Conservation (phyloP, 2,329 filamentous ascomycete species). For the Neocucurbitaria cava region DNA sequence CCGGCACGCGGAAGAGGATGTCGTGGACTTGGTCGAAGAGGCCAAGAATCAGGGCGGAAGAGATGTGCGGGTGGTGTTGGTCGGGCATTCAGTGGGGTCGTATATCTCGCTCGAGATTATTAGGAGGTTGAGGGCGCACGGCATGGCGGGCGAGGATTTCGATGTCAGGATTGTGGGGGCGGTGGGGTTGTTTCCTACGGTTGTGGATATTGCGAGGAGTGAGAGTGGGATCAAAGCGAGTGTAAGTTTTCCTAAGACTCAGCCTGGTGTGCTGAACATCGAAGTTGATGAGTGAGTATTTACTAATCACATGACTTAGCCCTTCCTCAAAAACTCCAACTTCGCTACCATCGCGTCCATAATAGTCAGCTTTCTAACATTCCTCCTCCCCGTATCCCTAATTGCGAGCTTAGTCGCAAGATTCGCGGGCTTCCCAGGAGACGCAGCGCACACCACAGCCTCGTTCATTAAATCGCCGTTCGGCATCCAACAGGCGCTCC, state of each 20-base stretch:
- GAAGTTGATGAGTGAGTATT: not conserved
- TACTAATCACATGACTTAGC: slow-evolving; percentile 21
- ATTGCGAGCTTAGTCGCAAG: slow-evolving; percentile 52
- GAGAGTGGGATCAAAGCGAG: slow-evolving; percentile 50
- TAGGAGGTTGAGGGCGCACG: slow-evolving; percentile 39
- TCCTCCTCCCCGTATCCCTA: slow-evolving; percentile 49
- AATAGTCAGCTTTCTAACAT: slow-evolving; percentile 53
- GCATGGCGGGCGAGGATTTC: slow-evolving; percentile 24
- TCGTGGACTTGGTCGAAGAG: slow-evolving; percentile 50
- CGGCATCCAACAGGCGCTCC: slow-evolving; percentile 63
- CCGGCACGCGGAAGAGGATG: slow-evolving; percentile 51
- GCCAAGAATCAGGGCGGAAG: slow-evolving; percentile 22
- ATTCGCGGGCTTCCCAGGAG: slow-evolving; percentile 52
- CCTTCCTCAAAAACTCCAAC: slow-evolving; percentile 34
- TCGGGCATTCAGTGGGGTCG: slow-evolving; percentile 57
- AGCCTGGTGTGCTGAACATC: too few relatives aligned
- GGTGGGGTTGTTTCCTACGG: slow-evolving; percentile 55
- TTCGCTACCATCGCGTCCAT: slow-evolving; percentile 37
- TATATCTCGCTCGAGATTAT: slow-evolving; percentile 56
- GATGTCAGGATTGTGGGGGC: slow-evolving; percentile 37
- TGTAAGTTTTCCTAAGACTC: slow-evolving; percentile 31
- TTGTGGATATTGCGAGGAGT: slow-evolving; percentile 56
- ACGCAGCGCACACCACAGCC: slow-evolving; percentile 57
- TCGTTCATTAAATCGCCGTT: slow-evolving; percentile 57
- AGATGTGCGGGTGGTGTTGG: slow-evolving; percentile 47